Evolutionary conservation across 2,329 filamentous ascomycete genomes (phyloP), one percentile per base, ranked within the genome.

Genomic region (Penicillium janthinellum): DNA sequence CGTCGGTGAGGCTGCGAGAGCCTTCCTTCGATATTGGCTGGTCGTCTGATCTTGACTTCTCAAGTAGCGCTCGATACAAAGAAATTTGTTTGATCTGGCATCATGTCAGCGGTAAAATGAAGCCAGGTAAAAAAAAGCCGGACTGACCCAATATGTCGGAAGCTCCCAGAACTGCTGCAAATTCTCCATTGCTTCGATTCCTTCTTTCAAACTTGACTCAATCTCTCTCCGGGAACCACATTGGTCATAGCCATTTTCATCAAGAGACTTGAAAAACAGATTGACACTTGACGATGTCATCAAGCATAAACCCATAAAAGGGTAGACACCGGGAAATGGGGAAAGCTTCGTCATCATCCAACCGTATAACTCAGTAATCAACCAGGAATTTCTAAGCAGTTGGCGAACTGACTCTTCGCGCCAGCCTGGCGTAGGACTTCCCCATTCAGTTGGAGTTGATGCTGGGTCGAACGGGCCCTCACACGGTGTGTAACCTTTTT

Each of bases 251-350:
- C 28, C 7, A 35, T 34, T n/a, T 12, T 45, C 53, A 31, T 55
- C 53, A 14, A 55, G 31, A 5, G 35, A 25, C 3, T 25, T 3
- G 5, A 45, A 48, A 11, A 55, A 20, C 12, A 55, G 28, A 38
- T 55, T 44, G 5, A 45, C 41, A 37, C 7, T 47, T 3, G 53
- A n/a, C 17, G 53, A 38, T 14, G 41, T 55, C 53, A 55, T 55
- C n/a, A 55, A 28, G 10, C 53, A 55, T 14, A 55, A 6, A 1
- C 53, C 53, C 28, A 55, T 47, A 12, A 55, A 55, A 10, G 53
- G 53, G 22, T 55, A 55, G 15, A 55, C 42, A 11, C 53, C 53
- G 5, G 53, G 53, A 47, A 55, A 55, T 5, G 34, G 41, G 10
- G 17, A 25, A 5, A 45, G 34, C 42, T 39, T 55, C 11, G 17